Conservation (phyloP, 345 rosid genomes). For the Aquilaria sinensis region DNA sequence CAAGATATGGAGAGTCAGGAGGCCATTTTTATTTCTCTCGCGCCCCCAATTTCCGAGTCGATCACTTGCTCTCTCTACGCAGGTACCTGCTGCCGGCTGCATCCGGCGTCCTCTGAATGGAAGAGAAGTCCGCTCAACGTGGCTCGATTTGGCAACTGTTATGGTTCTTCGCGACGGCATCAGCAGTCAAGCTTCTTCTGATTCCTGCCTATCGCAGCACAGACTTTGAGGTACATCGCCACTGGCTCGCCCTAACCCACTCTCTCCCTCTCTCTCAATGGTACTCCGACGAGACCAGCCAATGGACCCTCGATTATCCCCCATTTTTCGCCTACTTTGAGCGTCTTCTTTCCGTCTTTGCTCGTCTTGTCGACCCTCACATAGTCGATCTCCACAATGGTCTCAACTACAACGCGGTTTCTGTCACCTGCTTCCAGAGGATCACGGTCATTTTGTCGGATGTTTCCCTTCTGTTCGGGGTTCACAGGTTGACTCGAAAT, state of each 20-base stretch:
- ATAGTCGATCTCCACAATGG: constrained; percentile 62
- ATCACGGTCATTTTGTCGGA: constrained; percentile 67
- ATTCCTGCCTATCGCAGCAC: constrained; percentile 81
- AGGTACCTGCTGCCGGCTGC: background rate
- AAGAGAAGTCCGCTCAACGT: background rate
- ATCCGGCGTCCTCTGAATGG: constrained; percentile 10
- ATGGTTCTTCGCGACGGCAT: constrained; percentile 56
- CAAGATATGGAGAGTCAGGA: too few species aligned
- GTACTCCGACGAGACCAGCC: constrained; percentile 85
- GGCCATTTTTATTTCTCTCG: too few species aligned
- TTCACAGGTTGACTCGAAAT: constrained; percentile 37
- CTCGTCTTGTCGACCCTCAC: constrained; percentile 53
- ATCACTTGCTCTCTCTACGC: background rate
- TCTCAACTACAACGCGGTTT: constrained; percentile 39
- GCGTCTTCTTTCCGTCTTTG: constrained; percentile 46
- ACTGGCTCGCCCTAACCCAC: constrained; percentile 87
- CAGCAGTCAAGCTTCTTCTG: constrained; percentile 63
- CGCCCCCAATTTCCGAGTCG: background rate
- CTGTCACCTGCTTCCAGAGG: constrained; percentile 66
- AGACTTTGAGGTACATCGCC: constrained; percentile 91
- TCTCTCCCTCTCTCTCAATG: constrained; percentile 76
- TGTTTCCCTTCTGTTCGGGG: constrained; percentile 51
- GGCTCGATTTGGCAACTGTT: constrained; percentile 20
- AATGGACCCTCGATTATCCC: constrained; percentile 96
- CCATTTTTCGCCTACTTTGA: constrained; percentile 78